Base-by-base conservation (phyloP, 768 basidiomycete species). In the Amanita phalloides region DNA sequence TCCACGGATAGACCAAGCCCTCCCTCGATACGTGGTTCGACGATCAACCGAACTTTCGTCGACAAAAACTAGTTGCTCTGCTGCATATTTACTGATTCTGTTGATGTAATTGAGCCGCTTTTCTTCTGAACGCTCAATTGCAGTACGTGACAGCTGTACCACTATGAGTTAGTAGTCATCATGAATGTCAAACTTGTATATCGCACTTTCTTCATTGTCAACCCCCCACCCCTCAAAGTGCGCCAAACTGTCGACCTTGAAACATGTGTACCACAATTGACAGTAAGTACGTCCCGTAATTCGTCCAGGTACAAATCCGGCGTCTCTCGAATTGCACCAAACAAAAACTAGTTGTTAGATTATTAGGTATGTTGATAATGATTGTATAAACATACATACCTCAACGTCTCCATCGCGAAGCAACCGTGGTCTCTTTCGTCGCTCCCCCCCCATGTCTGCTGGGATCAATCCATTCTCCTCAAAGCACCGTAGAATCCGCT, bases 161-260 rank as follows among this genome's bases (percentile, higher is more conserved):
- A n/a, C 10, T 3, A 30, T 5, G 4, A 17, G 0, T 26, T 33
- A 33, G 5, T 3, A 17, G 13, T 30, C 17, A 7, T 28, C 5
- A 46, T 17, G 20, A 10, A 17, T 17, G 36, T 37, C 36, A 28
- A 37, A 37, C 6, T 11, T 4, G 13, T 20, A 46, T 28, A 14
- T 7, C 30, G 48, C 30, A 38, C 48, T 26, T 49, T 37, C 13
- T 49, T 20, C 35, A 50, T 46, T 4, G 50, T 30, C n/a, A 32
- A 39, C 13, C 33, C 48, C 7, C 7, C 9, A 17, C 14, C 17
- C 8, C 36, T 41, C 17, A 68, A 53, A 2, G 62, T 41, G 6
- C 59, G 36, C 55, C 57, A 61, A 9, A 68, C 60, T 5, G 65
- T 66, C 8, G 56, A 14, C 3, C 20, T 13, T 10, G 41, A 43